Evolutionary conservation across 192 early-diverging fungal species (phyloP).

Genomic region (Umbelopsis isabellina): DNA sequence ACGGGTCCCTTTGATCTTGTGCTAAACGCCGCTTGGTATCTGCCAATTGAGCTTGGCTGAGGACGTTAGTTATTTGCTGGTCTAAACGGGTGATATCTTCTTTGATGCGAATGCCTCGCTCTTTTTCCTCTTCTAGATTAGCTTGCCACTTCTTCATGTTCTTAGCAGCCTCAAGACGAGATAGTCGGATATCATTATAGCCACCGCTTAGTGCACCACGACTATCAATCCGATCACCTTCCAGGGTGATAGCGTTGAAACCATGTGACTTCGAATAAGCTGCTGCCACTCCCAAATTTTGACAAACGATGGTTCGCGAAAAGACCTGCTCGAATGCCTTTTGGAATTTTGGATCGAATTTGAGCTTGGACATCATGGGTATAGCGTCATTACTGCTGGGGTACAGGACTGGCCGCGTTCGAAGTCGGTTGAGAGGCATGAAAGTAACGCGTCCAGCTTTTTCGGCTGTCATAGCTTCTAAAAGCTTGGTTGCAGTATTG

Average conservation of each 20-base stretch:
- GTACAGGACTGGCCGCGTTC: slow-evolving; percentile 59
- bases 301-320: slow-evolving; percentile 88
- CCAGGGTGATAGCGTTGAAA: slow-evolving; percentile 86
- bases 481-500: slow-evolving; percentile 77
- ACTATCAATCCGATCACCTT: slow-evolving; percentile 89
- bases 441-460: slow-evolving; percentile 89
- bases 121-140: slow-evolving; percentile 48
- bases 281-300: slow-evolving; percentile 78
- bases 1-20: slow-evolving; percentile 58
- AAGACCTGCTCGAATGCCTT: slow-evolving; percentile 91
- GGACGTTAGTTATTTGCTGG: slow-evolving; percentile 61
- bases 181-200: slow-evolving; percentile 71
- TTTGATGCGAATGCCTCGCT: slow-evolving; percentile 48
- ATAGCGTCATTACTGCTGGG: slow-evolving; percentile 75
- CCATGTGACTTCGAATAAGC: slow-evolving; percentile 76
- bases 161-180: slow-evolving; percentile 76
- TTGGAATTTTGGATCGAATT: slow-evolving; percentile 68
- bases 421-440: slow-evolving; percentile 92
- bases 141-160: slow-evolving; percentile 53
- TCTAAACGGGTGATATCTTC: slow-evolving; percentile 59
- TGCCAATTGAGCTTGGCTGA: slow-evolving; percentile 61
- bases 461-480: slow-evolving; percentile 61
- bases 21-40: slow-evolving; percentile 55
- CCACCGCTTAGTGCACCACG: slow-evolving; percentile 95
- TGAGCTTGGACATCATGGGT: slow-evolving; percentile 80